A percentile compares a stretch with the other conserved stretches of the same genome.
Conservation (phyloP, 1,139 yeast species). For the Saccharomyces hybrid region DNA sequence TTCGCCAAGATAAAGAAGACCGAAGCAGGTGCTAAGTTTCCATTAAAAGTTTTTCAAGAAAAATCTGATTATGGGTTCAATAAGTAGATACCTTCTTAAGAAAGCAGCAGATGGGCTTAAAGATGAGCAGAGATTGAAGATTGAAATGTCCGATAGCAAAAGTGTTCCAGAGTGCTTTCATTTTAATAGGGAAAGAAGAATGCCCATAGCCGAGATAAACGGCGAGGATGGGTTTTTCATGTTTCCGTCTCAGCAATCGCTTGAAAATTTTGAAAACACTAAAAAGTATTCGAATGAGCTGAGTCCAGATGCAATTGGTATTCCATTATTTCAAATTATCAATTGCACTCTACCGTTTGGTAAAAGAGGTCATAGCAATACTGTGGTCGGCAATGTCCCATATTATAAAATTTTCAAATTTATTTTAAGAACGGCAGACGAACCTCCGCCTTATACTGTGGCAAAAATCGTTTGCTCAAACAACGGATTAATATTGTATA, state of each 20-base stretch:
- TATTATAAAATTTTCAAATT: conserved; percentile 7
- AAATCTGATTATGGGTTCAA: background rate
- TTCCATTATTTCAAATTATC: conserved; percentile 11
- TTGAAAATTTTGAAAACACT: conserved; percentile 9
- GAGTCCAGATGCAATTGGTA: conserved; percentile 12
- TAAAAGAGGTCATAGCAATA: background rate
- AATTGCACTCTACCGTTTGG: background rate
- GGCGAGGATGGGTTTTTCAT: conserved; percentile 7
- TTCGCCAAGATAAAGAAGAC: background rate
- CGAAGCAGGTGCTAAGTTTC: background rate
- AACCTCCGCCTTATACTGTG: conserved; percentile 9
- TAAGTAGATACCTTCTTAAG: background rate
- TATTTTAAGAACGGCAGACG: conserved; percentile 2
- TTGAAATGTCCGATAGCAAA: background rate
- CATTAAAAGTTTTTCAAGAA: background rate
- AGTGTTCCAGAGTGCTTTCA: conserved; percentile 4
- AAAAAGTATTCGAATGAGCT: conserved; percentile 1
- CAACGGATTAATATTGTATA: conserved; percentile 5
- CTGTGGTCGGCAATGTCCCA: conserved; percentile 1
- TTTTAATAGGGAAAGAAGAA: conserved; percentile 3
- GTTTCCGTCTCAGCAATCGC: conserved; percentile 12
- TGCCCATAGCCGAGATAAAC: conserved; percentile 9
- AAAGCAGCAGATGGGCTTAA: background rate
- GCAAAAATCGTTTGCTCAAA: conserved; percentile 4
- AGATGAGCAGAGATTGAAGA: background rate